These are phyloP conservation scores for Neonothopanus nambi DNA, from an alignment of 1,284 basidiomycete genomes.

Conservation along the genomic window DNA sequence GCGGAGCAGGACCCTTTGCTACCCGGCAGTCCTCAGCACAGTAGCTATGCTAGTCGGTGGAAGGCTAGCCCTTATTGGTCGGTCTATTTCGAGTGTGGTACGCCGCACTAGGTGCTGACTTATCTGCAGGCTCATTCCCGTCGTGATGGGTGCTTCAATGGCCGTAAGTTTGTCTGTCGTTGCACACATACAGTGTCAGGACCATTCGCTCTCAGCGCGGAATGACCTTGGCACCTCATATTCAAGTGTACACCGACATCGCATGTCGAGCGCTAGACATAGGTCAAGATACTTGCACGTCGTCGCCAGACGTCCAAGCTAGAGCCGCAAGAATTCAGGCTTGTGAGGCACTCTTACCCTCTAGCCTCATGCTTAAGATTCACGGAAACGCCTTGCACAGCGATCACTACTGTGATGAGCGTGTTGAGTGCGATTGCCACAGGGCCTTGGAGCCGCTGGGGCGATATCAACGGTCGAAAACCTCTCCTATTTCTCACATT, in stretches of 20 bases:
- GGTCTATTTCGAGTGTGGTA: slow-evolving; percentile 8
- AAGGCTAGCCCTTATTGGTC: slow-evolving; percentile 34
- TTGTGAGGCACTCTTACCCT: slow-evolving; percentile 27
- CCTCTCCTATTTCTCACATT: slow-evolving; percentile 43
- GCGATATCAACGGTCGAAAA: slow-evolving; percentile 48
- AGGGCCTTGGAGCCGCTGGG: slow-evolving; percentile 51
- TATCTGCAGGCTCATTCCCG: slow-evolving; percentile 41
- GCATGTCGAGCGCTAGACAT: slow-evolving; percentile 36
- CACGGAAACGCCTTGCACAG: slow-evolving; percentile 24
- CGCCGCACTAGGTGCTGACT: too few species aligned
- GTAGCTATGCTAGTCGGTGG: neutral
- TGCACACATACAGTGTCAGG: neutral
- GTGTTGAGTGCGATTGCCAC: slow-evolving; percentile 49
- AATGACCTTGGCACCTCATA: slow-evolving; percentile 45
- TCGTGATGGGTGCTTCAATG: slow-evolving; percentile 44
- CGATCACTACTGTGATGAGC: slow-evolving; percentile 49
- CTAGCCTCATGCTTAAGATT: slow-evolving; percentile 7
- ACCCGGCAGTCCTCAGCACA: neutral
- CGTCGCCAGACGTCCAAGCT: slow-evolving; percentile 35
- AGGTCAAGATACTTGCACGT: slow-evolving; percentile 26
- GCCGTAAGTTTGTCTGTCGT: slow-evolving; percentile 33
- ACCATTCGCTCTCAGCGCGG: slow-evolving; percentile 35
- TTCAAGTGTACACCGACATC: slow-evolving; percentile 47
- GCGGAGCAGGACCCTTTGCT: slow-evolving; percentile 14
- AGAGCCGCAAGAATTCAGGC: slow-evolving; percentile 47